Evolutionary conservation across 164 flowering plant genomes (phyloP).

Genomic region (Berberis vulgaris): DNA sequence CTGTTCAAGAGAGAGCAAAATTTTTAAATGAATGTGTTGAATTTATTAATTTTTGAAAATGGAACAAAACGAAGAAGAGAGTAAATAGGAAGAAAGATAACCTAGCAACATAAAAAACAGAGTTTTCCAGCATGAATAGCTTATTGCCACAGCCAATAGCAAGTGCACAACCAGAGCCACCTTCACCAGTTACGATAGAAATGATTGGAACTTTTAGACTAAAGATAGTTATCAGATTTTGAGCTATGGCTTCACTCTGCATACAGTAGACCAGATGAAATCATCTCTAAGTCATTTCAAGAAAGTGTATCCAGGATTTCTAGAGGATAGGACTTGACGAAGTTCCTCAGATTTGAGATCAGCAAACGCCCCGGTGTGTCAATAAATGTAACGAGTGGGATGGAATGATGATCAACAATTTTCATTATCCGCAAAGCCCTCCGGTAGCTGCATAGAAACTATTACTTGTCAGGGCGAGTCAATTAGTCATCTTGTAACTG

Average conservation of each 20-base stretch:
- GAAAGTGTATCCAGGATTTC: not conserved
- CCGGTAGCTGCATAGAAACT: constrained; percentile 46
- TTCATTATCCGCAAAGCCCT: constrained; percentile 94
- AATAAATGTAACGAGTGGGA: constrained; percentile 83
- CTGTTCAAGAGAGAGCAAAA: no score
- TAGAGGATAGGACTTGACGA: constrained; percentile 48
- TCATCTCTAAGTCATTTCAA: no score
- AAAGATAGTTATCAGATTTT: constrained; percentile 83
- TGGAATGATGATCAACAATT: constrained; percentile 88
- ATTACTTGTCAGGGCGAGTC: no score
- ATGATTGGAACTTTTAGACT: constrained; percentile 90
- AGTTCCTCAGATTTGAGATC: constrained; percentile 86
- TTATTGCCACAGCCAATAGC: constrained; percentile 93
- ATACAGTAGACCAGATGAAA: constrained; percentile 3
- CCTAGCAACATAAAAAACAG: constrained; percentile 99
- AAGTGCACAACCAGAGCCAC: constrained; percentile 99
- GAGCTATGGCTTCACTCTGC: constrained; percentile 98
- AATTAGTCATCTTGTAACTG: no score
- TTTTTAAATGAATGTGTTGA: no score
- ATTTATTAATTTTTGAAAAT: no score
- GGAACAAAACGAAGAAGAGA: no score
- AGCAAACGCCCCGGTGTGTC: constrained; percentile 99
- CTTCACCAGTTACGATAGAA: constrained; percentile 95
- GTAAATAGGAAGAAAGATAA: constrained; percentile 15
- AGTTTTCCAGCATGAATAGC: constrained; percentile 93